Evolutionary conservation across 176 grass and related monocot species (phyloP).

Genomic region (Tillandsia fasciculata): DNA sequence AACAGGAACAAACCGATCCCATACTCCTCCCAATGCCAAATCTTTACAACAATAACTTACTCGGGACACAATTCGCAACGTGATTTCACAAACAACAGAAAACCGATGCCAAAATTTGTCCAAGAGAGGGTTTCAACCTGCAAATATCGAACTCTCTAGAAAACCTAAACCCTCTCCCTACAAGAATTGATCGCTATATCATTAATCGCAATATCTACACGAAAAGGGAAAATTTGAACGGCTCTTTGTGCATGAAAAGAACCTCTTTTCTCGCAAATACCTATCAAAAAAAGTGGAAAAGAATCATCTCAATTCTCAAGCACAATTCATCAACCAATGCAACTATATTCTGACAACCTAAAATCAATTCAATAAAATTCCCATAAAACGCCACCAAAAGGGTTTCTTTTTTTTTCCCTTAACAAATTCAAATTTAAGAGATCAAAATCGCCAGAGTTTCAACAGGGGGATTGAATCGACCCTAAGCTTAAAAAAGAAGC

Average conservation of each 20-base stretch:
- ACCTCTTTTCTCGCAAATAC: too few species aligned
- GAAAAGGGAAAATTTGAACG: too few species aligned
- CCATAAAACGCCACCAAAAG: background rate
- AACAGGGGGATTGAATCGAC: background rate
- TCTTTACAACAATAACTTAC: background rate
- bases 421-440: too few species aligned
- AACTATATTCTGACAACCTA: background rate
- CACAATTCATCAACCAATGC: background rate
- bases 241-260: too few species aligned
- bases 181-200: background rate
- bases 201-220: too few species aligned
- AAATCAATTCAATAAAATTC: background rate
- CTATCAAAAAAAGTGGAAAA: too few species aligned
- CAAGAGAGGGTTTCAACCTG: background rate
- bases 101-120: background rate
- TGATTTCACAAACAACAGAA: background rate
- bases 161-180: background rate
- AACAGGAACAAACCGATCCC: slow-evolving; percentile 82
- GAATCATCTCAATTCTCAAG: background rate
- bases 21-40: slow-evolving; percentile 29
- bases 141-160: too few species aligned
- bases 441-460: background rate
- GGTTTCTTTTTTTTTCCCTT: background rate
- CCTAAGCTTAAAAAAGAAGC: background rate
- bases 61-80: background rate